Evolutionary conservation across 1,284 basidiomycete species (phyloP), one percentile per base, ranked within the genome.

Genomic region (Ceratobasidium sp.): DNA sequence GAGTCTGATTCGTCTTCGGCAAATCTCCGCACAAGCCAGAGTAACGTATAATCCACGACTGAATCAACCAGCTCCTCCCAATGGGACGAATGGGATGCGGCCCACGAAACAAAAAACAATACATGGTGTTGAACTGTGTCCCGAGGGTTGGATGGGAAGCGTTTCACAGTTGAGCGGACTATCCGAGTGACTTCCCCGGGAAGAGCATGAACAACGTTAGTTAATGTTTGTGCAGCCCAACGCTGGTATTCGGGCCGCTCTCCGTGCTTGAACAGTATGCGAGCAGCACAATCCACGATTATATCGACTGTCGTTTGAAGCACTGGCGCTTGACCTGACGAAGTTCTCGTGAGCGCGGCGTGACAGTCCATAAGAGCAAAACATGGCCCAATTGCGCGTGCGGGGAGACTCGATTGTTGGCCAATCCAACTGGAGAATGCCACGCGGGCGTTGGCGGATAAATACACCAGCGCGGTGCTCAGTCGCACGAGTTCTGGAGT

Each of bases 101-200:
- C 59, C 50, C 38, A 33, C 38, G 87, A 89, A 12, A 84, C 81
- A 12, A 91, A 82, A 82, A 93, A 33, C 3, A 70, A n/a, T 30
- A 57, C 23, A 27, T 60, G 57, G 20, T 20, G 35, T 30, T 73
- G 55, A 44, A 73, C 55, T 8, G 60, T 27, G 41, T 73, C 70
- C 44, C 27, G 38, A 38, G n/a, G 70, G 33, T 73, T 60, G 38
- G 70, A 27, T 30, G 70, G 70, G 44, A 62, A 50, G 2, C 70
- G 70, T 33, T 73, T 73, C 46, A 38, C 8, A n/a, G 60, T 41
- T 23, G 44, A 38, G 3, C 57, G 70, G 33, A 48, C 57, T 44
- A 64, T 30, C n/a, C 27, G 18, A 8, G 62, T 30, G 14, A 33
- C 14, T 8, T 73, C 70, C 12, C n/a, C 30, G 14, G 70, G 70